Percentiles rank a stretch among this genome's conserved stretches.
These are phyloP conservation scores for Pelargonium myrrhifolium DNA, from an alignment of 441 rosid species.

Conservation along the genomic window DNA sequence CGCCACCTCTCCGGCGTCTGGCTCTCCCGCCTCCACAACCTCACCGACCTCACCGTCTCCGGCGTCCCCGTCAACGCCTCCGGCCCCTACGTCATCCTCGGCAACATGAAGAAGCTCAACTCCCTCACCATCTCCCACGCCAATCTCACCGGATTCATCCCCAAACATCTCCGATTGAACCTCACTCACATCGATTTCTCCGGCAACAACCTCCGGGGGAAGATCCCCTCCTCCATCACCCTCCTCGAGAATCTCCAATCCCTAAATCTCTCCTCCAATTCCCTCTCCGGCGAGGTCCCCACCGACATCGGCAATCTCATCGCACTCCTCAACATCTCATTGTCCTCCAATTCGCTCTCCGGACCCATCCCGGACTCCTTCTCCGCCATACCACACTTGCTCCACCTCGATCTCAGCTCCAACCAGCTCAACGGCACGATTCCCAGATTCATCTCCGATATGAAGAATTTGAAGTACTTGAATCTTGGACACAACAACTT, in stretches of 20 bases:
- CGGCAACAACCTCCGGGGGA: constrained; percentile 57
- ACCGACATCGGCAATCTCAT: constrained; percentile 57
- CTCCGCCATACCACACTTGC: constrained; percentile 58
- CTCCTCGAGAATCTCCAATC: constrained; percentile 54
- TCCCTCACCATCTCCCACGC: constrained; percentile 60
- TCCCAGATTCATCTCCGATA: constrained; percentile 55
- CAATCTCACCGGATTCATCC: constrained; percentile 56
- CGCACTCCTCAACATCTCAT: constrained; percentile 53
- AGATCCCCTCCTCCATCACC: constrained; percentile 59
- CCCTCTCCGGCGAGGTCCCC: constrained; percentile 63
- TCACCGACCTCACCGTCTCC: constrained; percentile 68
- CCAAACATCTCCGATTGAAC: constrained; percentile 42
- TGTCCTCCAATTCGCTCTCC: constrained; percentile 66
- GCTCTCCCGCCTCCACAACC: constrained; percentile 62
- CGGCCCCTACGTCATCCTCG: no score
- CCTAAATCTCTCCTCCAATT: constrained; percentile 60
- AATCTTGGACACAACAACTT: constrained; percentile 64
- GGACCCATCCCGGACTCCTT: constrained; percentile 78
- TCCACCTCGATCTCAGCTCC: constrained; percentile 75
- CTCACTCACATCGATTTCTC: constrained; percentile 81
- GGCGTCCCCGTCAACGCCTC: constrained; percentile 46
- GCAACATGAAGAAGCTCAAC: constrained; percentile 49
- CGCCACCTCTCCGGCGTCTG: constrained; percentile 61
- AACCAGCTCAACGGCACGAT: constrained; percentile 85
- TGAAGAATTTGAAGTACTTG: constrained; percentile 59